Conservation (phyloP, 2,329 filamentous ascomycete genomes). For the Colletotrichum falcatum region DNA sequence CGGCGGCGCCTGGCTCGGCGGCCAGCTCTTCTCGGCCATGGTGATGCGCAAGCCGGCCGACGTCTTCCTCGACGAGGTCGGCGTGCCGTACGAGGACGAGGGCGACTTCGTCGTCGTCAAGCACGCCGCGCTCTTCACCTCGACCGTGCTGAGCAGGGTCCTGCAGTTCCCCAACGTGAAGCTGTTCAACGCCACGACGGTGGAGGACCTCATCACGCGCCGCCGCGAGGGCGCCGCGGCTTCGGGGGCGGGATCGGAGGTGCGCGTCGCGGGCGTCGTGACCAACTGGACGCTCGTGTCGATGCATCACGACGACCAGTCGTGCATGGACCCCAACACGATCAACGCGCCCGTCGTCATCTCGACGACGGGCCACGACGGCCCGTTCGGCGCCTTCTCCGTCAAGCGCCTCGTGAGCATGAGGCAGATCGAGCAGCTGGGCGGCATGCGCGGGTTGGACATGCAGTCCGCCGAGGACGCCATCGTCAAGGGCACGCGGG, state of each 20-base stretch:
- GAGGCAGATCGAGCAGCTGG: constrained; percentile 84
- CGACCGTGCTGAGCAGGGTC: constrained; percentile 86
- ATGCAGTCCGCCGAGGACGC: constrained; percentile 94
- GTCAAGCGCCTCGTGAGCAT: constrained; percentile 93
- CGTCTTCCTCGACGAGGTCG: constrained; percentile 82
- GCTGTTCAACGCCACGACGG: constrained; percentile 93
- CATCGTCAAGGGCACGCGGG: constrained; percentile 91
- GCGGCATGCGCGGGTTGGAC: constrained; percentile 92
- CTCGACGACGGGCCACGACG: constrained; percentile 92
- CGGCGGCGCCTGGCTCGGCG: constrained; percentile 92
- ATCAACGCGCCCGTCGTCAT: constrained; percentile 93
- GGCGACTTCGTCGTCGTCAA: constrained; percentile 92
- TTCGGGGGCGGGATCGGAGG: too few species aligned
- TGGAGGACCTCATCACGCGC: constrained; percentile 93
- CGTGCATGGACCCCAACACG: constrained; percentile 97
- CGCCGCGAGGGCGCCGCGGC: constrained; percentile 58
- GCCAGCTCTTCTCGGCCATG: constrained; percentile 96
- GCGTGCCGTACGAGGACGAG: constrained; percentile 83
- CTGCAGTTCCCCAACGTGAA: constrained; percentile 90
- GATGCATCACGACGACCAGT: constrained; percentile 89
- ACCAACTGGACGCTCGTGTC: constrained; percentile 96
- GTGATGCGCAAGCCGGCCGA: constrained; percentile 94
- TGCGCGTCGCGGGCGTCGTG: constrained; percentile 88
- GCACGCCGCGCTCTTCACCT: constrained; percentile 93
- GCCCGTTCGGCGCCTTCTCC: constrained; percentile 89